Conservation (phyloP, 2,329 filamentous ascomycete genomes). For the Fusarium fujikuroi region DNA sequence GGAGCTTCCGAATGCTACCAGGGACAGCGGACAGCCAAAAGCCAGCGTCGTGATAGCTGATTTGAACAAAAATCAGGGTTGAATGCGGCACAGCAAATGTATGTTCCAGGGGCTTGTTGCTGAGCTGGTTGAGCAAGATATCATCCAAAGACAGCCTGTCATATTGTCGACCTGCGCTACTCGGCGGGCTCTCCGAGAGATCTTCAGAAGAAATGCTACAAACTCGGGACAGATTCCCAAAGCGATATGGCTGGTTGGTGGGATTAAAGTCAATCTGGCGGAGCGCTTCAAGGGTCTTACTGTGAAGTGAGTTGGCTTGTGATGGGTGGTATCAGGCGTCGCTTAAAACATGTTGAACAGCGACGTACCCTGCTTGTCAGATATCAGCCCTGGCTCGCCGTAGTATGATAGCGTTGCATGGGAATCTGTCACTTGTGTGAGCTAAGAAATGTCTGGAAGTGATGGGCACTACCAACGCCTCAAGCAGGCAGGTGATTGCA, state of each 20-base stretch:
- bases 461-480: slow-evolving; percentile 16
- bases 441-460: slow-evolving; percentile 30
- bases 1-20: slow-evolving; percentile 11
- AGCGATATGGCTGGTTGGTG: slow-evolving; percentile 26
- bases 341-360: slow-evolving; percentile 25
- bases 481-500: slow-evolving; percentile 6
- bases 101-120: neutral
- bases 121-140: slow-evolving; percentile 11
- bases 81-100: slow-evolving; percentile 23
- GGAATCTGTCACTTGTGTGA: slow-evolving; percentile 40
- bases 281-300: slow-evolving; percentile 23
- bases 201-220: slow-evolving; percentile 21
- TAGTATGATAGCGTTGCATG: slow-evolving; percentile 35
- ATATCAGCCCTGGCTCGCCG: slow-evolving; percentile 24
- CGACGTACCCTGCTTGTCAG: slow-evolving; percentile 31
- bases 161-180: neutral
- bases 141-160: slow-evolving; percentile 1
- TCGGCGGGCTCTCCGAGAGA: slow-evolving; percentile 22
- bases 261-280: slow-evolving; percentile 27
- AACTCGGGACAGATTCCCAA: slow-evolving; percentile 35
- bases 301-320: slow-evolving; percentile 10
- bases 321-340: neutral
- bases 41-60: slow-evolving; percentile 3
- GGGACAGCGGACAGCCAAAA: neutral
- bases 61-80: neutral